phyloP scores from a whole-genome alignment of 2,329 filamentous ascomycete species.

The Raffaelea arxii region DNA sequence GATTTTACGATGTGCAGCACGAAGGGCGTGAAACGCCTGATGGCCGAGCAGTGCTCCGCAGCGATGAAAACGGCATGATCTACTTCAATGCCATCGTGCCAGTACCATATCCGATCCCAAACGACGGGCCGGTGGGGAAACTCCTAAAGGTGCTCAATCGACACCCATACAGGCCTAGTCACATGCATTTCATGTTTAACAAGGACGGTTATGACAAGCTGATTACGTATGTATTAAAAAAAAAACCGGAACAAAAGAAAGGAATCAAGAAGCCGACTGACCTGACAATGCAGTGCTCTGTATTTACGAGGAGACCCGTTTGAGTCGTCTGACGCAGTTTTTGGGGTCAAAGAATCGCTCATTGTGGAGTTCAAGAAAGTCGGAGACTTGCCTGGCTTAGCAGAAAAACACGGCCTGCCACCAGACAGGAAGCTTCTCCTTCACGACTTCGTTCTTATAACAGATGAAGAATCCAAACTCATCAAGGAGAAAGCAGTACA shows the following conservation, averaged over 20 bases:
- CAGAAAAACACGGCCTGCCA: neutral
- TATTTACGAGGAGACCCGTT: conserved; percentile 72
- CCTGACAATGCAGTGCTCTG: conserved; percentile 43
- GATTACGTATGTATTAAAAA: conserved; percentile 55
- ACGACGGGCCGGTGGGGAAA: conserved; percentile 72
- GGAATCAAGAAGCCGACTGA: neutral
- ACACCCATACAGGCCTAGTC: conserved; percentile 65
- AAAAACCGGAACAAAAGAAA: too few relatives aligned
- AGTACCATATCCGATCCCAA: conserved; percentile 74
- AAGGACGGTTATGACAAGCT: conserved; percentile 68
- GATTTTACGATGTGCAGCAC: conserved; percentile 74
- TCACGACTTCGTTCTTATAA: neutral
- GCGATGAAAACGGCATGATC: conserved; percentile 61
- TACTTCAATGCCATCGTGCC: conserved; percentile 81
- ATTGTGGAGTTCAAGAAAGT: conserved; percentile 51
- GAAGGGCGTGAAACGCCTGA: conserved; percentile 52
- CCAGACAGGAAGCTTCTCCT: neutral
- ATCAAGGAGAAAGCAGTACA: neutral
- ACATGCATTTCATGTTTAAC: conserved; percentile 84
- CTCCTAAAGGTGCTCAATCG: conserved; percentile 54
- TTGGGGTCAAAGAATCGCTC: conserved; percentile 76
- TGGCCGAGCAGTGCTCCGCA: conserved; percentile 55
- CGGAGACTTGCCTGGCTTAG: conserved; percentile 16
- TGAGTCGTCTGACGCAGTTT: conserved; percentile 74
- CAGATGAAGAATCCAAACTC: neutral